Evolutionary conservation across 805 yeast species (phyloP), one percentile per base, ranked within the genome.

Genomic region (Metschnikowia santaceciliae): DNA sequence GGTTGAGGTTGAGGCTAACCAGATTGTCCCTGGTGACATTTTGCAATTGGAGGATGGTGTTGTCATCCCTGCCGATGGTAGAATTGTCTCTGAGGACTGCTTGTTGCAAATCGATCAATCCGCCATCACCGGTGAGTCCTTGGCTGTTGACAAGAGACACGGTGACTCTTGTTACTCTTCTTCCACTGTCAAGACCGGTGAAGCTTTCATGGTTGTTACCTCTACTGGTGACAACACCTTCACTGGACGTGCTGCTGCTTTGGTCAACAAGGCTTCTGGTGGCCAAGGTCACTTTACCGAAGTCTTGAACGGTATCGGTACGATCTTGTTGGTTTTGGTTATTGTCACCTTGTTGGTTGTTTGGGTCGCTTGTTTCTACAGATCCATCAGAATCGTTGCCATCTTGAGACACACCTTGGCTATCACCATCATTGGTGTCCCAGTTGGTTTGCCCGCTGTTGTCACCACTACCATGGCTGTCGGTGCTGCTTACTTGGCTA

Each of bases 381-480:
- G 97, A 79, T 81, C 96, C 64, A 83, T 82, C 71, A 81, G 77
- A 71, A 89, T 90, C 71, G 96, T 90, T 67, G 78, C 84, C 65
- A 88, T 90, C 77, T 81, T 90, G 74, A 83, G 96, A 79, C 88
- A 84, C 86, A 86, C 96, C 65, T 79, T 90, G 71, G 97, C 96
- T 64, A 90, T 90, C 74, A 90, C 96, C 79, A 89, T 90, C 76
- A 86, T 90, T 65, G 97, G 97, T 86, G 97, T 90, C 64, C 97
- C 97, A 73, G 97, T 90, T 62, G 97, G 97, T 87, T 84, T 90
- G 72, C 97, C 97, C 74, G 96, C 96, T 72, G 97, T 90, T 69
- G 96, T 90, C 63, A 90, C 97, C 80, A 90, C 96, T 67, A 90
- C 97, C 73, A 90, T 90, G 97, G 97, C 97, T 75, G 97, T 91